Percentiles rank a stretch among this genome's conserved stretches.
These are phyloP conservation scores for Pseudozyma sp. DNA, from an alignment of 1,284 basidiomycete genomes.

Conservation along the genomic window DNA sequence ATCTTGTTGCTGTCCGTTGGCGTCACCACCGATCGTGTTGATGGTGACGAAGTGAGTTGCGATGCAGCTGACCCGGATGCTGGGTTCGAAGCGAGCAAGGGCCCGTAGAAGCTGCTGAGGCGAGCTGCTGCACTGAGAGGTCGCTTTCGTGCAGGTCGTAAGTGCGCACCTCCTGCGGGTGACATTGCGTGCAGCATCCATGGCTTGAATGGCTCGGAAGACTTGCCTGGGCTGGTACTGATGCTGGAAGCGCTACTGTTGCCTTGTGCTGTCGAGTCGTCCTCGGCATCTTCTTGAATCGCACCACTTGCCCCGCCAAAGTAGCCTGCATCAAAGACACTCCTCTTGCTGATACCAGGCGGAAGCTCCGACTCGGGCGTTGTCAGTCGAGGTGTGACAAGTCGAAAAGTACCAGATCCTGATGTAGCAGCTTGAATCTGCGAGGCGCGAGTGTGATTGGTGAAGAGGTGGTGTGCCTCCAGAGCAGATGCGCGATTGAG, in stretches of 20 bases:
- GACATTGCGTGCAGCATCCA: slow-evolving; percentile 51
- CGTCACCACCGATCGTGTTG: background rate
- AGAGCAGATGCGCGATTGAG: slow-evolving; percentile 35
- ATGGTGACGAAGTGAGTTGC: background rate
- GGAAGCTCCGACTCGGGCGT: slow-evolving; percentile 53
- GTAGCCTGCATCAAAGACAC: slow-evolving; percentile 33
- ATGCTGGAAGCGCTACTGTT: background rate
- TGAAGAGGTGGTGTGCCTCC: slow-evolving; percentile 48
- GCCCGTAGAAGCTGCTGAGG: slow-evolving; percentile 51
- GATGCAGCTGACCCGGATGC: background rate
- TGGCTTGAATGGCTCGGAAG: slow-evolving; percentile 39
- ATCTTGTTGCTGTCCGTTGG: slow-evolving; percentile 2
- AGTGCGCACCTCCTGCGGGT: slow-evolving; percentile 21
- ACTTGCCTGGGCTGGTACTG: slow-evolving; percentile 13
- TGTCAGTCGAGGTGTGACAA: slow-evolving; percentile 56
- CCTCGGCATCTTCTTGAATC: slow-evolving; percentile 28
- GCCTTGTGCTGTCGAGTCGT: slow-evolving; percentile 2
- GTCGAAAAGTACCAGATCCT: slow-evolving; percentile 58
- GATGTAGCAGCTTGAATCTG: slow-evolving; percentile 63
- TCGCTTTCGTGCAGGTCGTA: slow-evolving; percentile 33
- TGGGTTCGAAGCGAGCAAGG: slow-evolving; percentile 17
- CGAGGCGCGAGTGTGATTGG: slow-evolving; percentile 23
- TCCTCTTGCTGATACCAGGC: slow-evolving; percentile 24
- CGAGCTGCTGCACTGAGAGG: slow-evolving; percentile 55
- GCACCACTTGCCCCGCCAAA: slow-evolving; percentile 39